Base-by-base conservation (phyloP, 2,329 filamentous ascomycete genomes). In the Talaromyces sp. region DNA sequence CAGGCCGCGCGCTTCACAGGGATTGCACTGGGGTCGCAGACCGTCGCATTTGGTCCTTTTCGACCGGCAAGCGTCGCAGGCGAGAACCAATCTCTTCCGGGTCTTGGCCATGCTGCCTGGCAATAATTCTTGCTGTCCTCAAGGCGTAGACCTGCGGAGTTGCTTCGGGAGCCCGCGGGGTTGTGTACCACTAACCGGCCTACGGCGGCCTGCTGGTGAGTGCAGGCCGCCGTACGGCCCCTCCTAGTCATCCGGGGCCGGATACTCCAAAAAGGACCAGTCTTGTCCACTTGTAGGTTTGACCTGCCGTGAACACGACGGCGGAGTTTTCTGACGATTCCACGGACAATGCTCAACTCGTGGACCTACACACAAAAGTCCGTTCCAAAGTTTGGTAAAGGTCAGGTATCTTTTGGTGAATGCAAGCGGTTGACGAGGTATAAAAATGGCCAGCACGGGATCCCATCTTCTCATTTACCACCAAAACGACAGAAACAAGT, bases 21-120 rank as follows among this genome's bases (percentile, higher is more conserved):
- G 66, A 42, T 59, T 57, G 60, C 68, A 70, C 8, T 55, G 47
- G 39, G 68, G 68, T 53, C 62, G 65, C 25, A 63, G 64, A 10
- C 63, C 63, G 54, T 70, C 68, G 60, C 68, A 70, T 61, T 69
- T 70, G 33, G 66, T 68, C 42, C 68, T 63, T 59, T 66, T 59
- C 27, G 64, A 64, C 15, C 68, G 63, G 58, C 68, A 70, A 22
- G 60, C 59, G 19, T 68, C 63, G 60, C 68, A 70, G 11, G 68
- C 68, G 17, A 66, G 62, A 57, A 44, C 65, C 30, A 57, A 44
- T 57, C 66, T 55, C 53, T 61, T 64, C 39, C 63, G 60, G 7
- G 55, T 25, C 49, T 51, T 66, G 6, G 1, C 19, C 19, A 13
- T 28, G 27, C 30, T 58, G 30, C 17, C 44, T 36, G 33, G 10